Evolutionary conservation across 176 grass and related monocot genomes (phyloP), one percentile per base, ranked within the genome.

Genomic region (Ensete ventricosum): DNA sequence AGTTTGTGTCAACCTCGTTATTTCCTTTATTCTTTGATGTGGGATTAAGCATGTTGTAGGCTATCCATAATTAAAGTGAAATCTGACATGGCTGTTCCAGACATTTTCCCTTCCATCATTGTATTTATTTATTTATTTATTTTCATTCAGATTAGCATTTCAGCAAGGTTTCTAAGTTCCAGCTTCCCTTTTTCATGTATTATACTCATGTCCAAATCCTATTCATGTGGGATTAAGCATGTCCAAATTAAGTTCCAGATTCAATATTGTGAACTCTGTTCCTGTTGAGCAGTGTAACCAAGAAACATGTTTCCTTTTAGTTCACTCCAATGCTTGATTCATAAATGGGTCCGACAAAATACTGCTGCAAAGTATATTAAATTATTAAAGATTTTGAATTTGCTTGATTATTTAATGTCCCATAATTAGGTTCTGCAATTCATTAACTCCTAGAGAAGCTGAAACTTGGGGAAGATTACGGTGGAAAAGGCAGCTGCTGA

Each of bases 1-100:
- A 88, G 88, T 86, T 52, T 62, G 51, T 67, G 12, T 25, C 19
- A 9, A 19, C 23, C 27, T 55, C 55, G 57, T 78, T 78, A 54
- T 68, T 21, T 69, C 19, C 50, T 64, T 20, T 71, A 23, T 66
- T 76, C 3, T 69, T 21, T 66, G 22, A 58, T 77, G 50, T 9
- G 65, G 54, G 22, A 24, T 67, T 62, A 72, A 70, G 26, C 10
- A 59, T 55, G 43, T 77, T 55, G 25, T 10, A 55, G 25, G 76
- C 25, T 19, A 78, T 29, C 43, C 66, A 78, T 25, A 62, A 23
- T 69, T 12, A 50, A 50, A 48, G 9, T 52, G 48, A 50, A 19
- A 64, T 69, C 14, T 69, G 19, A 69, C 27, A 48, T 65, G 63
- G 25, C 21, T 9, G 23, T 65, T 65, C 19, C 57, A 59, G 17